Evolutionary conservation across 805 yeast genomes (phyloP), one percentile per base, ranked within the genome.

Genomic region (Candida silvatica): DNA sequence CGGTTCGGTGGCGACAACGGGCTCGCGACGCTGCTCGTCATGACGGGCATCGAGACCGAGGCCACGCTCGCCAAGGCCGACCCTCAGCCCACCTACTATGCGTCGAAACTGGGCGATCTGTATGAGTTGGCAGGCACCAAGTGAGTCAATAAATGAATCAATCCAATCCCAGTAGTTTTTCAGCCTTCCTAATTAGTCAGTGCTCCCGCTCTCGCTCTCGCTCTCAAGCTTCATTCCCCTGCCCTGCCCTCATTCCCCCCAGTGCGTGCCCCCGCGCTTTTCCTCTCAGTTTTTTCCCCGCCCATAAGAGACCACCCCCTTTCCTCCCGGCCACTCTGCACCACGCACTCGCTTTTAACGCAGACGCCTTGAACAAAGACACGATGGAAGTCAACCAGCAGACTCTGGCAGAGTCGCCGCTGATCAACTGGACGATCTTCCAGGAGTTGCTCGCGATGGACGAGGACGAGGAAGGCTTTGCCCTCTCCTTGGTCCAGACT

Each of bases 401-500:
- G 34, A 50, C 50, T 2, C 36, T 55, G 12, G 56, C 70, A 45
- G 63, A 61, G 46, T 54, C 76, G 7, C 94, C 84, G 27, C 64
- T 84, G 43, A 79, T 92, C 41, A 88, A 87, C 55, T 86, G 95
- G 95, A 64, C 72, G 29, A 90, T 87, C 20, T 80, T 92, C 54
- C 75, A 79, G 37, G 97, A 92, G 62, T 68, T 92, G 38, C 71
- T 88, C 34, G 78, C 84, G 35, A 88, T 92, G 97, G 98, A 92
- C 58, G 96, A 90, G 51, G 97, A 90, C 49, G 95, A 83, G 52
- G 92, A 88, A 39, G 95, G 86, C 6, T 92, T 92, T 64, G 79
- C 90, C 23, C 66, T 75, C 47, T 70, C 81, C 25, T 66, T 92
- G 38, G 80, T 90, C 36, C 73, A 73, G 40, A 87, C 94, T 22